Percentiles rank a stretch among this genome's conserved stretches.
phyloP scores from a whole-genome alignment of 495 filamentous ascomycete species.

The Xylaria telfairii region DNA sequence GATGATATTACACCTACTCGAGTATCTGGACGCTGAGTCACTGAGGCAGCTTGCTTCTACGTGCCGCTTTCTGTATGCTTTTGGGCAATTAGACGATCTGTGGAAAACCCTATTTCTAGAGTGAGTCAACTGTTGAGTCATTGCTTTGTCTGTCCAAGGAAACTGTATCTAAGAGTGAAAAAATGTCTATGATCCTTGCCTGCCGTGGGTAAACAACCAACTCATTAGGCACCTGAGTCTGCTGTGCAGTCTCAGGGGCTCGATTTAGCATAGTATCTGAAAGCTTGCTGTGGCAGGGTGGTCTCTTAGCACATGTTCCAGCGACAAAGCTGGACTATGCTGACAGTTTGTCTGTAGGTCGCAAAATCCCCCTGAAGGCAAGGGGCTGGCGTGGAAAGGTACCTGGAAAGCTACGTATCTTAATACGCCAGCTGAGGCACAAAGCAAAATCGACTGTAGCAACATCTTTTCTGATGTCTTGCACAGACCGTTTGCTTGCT shows the following conservation, averaged over 20 bases:
- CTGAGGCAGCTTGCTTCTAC: constrained; percentile 75
- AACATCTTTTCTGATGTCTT: constrained; percentile 90
- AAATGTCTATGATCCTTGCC: not conserved
- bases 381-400: constrained; percentile 72
- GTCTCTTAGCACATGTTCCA: not conserved
- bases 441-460: constrained; percentile 67
- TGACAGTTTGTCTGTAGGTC: constrained; percentile 32
- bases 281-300: not conserved
- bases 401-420: constrained; percentile 87
- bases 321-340: too few species aligned
- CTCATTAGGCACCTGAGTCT: not conserved
- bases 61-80: constrained; percentile 89
- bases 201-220: not conserved
- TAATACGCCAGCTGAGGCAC: constrained; percentile 57
- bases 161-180: not conserved
- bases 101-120: constrained; percentile 87
- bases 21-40: constrained; percentile 68
- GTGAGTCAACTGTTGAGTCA: constrained; percentile 63
- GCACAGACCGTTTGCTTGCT: constrained; percentile 90
- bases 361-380: constrained; percentile 9
- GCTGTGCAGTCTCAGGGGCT: not conserved
- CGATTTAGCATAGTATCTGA: not conserved
- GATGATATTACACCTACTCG: constrained; percentile 75
- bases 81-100: constrained; percentile 82
- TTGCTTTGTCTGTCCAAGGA: not conserved